A percentile compares a stretch with the other conserved stretches of the same genome.
Conservation (phyloP, 345 rosid species). For the Gossypium raimondii region DNA sequence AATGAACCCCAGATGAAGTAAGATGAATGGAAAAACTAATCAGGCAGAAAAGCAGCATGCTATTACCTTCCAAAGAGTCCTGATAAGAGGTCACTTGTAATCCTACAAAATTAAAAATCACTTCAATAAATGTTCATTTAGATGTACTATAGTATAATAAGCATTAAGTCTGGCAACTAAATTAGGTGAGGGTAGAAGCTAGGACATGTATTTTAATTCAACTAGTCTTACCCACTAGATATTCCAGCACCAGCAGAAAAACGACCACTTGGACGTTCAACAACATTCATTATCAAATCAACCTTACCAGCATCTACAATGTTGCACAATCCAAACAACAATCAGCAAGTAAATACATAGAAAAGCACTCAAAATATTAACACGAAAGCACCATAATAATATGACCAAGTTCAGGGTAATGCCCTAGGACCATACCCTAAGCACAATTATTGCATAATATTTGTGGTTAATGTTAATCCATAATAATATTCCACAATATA, state of each 20-base stretch:
- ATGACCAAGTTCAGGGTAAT: background rate
- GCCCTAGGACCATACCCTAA: background rate
- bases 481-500: background rate
- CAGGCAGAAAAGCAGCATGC: slow-evolving; percentile 2
- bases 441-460: background rate
- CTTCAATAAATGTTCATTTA: background rate
- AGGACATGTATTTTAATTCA: slow-evolving; percentile 11
- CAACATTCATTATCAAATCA: slow-evolving; percentile 88
- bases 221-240: slow-evolving; percentile 24
- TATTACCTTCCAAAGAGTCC: slow-evolving; percentile 28
- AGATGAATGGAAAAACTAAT: slow-evolving; percentile 2
- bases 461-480: background rate
- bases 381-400: background rate
- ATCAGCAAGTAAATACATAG: slow-evolving; percentile 3
- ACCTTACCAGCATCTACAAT: slow-evolving; percentile 71
- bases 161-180: background rate
- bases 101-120: slow-evolving; percentile 46
- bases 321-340: slow-evolving; percentile 4
- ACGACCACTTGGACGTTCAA: slow-evolving; percentile 67
- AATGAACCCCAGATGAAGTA: background rate
- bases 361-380: background rate
- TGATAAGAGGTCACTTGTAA: slow-evolving; percentile 1
- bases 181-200: background rate
- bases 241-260: slow-evolving; percentile 15
- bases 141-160: background rate